These are phyloP conservation scores for Stereocaulon alpinum DNA, from an alignment of 495 filamentous ascomycete species.

Conservation along the genomic window DNA sequence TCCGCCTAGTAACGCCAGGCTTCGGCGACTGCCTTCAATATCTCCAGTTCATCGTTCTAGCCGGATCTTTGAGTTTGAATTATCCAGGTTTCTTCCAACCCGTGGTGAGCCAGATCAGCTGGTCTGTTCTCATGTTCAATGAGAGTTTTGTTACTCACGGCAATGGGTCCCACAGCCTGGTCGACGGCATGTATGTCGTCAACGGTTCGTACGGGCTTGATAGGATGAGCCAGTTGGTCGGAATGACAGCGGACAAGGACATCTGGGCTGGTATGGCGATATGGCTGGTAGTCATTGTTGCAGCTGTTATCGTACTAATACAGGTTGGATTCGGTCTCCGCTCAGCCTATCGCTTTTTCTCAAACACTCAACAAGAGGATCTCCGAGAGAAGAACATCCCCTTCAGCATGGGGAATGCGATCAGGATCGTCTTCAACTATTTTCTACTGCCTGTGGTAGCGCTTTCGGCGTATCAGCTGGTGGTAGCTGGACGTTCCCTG, in stretches of 20 bases:
- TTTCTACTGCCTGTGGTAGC: slow-evolving; percentile 80
- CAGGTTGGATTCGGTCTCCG: slow-evolving; percentile 67
- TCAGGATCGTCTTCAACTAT: slow-evolving; percentile 85
- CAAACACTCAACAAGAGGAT: slow-evolving; percentile 70
- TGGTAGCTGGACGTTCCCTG: slow-evolving; percentile 58
- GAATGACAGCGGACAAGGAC: slow-evolving; percentile 63
- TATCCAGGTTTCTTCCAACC: slow-evolving; percentile 96
- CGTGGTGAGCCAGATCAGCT: slow-evolving; percentile 71
- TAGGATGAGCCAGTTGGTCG: slow-evolving; percentile 69
- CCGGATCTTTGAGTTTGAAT: slow-evolving; percentile 71
- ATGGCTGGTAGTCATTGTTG: slow-evolving; percentile 70
- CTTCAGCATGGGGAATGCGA: slow-evolving; percentile 79
- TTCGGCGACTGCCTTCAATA: slow-evolving; percentile 98
- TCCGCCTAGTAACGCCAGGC: slow-evolving; percentile 87
- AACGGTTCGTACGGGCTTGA: slow-evolving; percentile 69
- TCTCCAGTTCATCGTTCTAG: slow-evolving; percentile 84
- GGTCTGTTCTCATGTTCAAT: slow-evolving; percentile 90
- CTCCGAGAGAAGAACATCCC: slow-evolving; percentile 83
- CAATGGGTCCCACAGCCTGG: slow-evolving; percentile 49
- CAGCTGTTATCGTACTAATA: slow-evolving; percentile 52
- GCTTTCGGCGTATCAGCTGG: slow-evolving; percentile 80
- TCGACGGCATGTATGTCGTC: slow-evolving; percentile 73
- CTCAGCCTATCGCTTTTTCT: slow-evolving; percentile 61
- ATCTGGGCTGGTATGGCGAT: slow-evolving; percentile 89
- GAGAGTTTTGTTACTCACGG: slow-evolving; percentile 69